Conservation (phyloP, 2,329 filamentous ascomycete genomes). For the Diplodia mutila region DNA sequence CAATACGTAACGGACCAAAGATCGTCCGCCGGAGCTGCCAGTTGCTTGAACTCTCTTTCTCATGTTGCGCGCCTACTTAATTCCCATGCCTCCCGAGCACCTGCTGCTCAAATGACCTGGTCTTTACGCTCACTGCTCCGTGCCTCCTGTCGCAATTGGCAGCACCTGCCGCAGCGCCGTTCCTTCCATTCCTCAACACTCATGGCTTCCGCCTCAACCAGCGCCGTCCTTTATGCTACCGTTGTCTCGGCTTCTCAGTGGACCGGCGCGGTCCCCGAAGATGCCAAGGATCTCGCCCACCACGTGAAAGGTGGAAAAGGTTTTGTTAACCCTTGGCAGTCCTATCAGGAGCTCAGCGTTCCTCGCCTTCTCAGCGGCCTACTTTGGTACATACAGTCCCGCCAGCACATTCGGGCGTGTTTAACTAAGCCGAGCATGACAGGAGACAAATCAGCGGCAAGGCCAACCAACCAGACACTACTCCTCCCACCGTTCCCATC, state of each 20-base stretch:
- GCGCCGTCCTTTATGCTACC: constrained; percentile 45
- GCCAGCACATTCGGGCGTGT: background rate
- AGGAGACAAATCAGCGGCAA: constrained; percentile 56
- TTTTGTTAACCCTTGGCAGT: constrained; percentile 62
- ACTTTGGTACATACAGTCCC: constrained; percentile 37
- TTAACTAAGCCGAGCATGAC: constrained; percentile 22
- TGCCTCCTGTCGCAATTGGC: constrained; percentile 13
- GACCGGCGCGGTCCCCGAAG: constrained; percentile 48
- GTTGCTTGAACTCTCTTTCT: background rate
- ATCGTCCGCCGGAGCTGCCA: background rate
- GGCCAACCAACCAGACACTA: constrained; percentile 62
- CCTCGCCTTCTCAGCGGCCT: constrained; percentile 44
- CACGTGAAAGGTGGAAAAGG: constrained; percentile 58
- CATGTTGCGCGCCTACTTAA: constrained; percentile 18
- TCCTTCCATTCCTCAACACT: constrained; percentile 28
- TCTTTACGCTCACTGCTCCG: constrained; percentile 16
- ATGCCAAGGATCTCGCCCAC: constrained; percentile 53
- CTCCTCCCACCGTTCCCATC: constrained; percentile 68
- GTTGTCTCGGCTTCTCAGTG: constrained; percentile 44
- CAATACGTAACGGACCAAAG: background rate
- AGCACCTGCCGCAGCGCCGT: background rate
- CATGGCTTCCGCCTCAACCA: constrained; percentile 36
- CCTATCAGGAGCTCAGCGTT: constrained; percentile 48
- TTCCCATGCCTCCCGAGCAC: constrained; percentile 30
- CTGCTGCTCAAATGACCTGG: constrained; percentile 36